Evolutionary conservation across 176 grass and related monocot genomes (phyloP), one percentile per base, ranked within the genome.

Genomic region (Saccharum spontaneum): DNA sequence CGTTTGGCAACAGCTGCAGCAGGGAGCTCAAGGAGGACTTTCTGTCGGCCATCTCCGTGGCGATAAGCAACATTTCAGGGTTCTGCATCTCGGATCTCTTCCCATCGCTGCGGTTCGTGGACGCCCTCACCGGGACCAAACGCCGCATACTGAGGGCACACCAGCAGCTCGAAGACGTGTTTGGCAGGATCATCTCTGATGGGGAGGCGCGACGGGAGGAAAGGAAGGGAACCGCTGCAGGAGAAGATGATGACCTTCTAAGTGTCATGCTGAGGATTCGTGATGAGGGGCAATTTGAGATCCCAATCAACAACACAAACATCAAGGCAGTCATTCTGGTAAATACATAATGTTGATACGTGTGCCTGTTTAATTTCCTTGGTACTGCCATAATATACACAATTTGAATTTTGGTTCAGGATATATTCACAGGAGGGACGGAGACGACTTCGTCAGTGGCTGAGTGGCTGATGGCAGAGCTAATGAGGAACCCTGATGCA

Each of bases 211-310:
- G 72, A 3, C 69, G 17, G 4, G 6, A 16, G 78, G 33, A 50
- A 4, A 73, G 40, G 52, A 14, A 33, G 54, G 1, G 12, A 6
- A 31, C 18, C 18, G 18, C 7, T 57, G 52, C 52, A 7, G 50
- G 24, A 5, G 24, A 24, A 13, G 63, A 46, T 3, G 82, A 46
- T 1, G 82, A 86, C 64, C n/a, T 88, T 8, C 15, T 92, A 13
- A 76, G 82, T 23, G 87, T 87, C 23, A 50, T 90, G 8, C 69
- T 90, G 7, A 93, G 74, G 54, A 69, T 66, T 1, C 77, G 40
- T 49, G 91, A 87, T 3, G 22, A 66, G 28, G 63, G 26, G 4
- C 4, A 0, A 1, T 66, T 16, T 33, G 24, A 66, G 63, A 31
- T 66, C 28, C 63, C 63, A 5, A 7, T 66, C 63, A 7, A 66